A percentile compares a stretch with the other conserved stretches of the same genome.
These are phyloP conservation scores for Nowakowskiella sp. DNA, from an alignment of 192 early-diverging fungal species.

Conservation along the genomic window DNA sequence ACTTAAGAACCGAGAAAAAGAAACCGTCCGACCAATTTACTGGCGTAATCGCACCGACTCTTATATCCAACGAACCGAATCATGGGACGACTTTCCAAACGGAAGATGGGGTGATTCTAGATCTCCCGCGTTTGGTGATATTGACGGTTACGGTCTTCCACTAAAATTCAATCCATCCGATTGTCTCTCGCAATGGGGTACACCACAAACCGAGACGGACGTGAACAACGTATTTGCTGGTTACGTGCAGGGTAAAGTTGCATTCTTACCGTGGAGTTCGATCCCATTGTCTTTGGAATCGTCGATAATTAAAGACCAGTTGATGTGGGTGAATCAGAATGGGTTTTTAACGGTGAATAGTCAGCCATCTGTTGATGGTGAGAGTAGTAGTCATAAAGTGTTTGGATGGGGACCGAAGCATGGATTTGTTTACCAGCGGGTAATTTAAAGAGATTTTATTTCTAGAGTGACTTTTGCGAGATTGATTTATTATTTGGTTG, in stretches of 20 bases:
- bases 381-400: constrained; percentile 51
- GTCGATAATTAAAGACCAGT: constrained; percentile 44
- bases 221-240: constrained; percentile 57
- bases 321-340: constrained; percentile 54
- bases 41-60: constrained; percentile 78
- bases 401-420: constrained; percentile 78
- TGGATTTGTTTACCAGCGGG: constrained; percentile 63
- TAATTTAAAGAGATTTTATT: neutral
- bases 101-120: constrained; percentile 82
- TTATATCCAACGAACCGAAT: constrained; percentile 69
- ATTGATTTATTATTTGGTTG: no score
- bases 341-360: constrained; percentile 80
- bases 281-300: constrained; percentile 46
- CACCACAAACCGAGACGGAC: constrained; percentile 49
- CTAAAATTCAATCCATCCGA: constrained; percentile 52
- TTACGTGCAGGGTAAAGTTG: constrained; percentile 65
- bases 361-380: constrained; percentile 75
- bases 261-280: constrained; percentile 75
- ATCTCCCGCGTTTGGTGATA: constrained; percentile 40
- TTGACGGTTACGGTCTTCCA: constrained; percentile 57
- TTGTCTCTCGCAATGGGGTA: constrained; percentile 59
- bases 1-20: constrained; percentile 61
- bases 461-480: no score
- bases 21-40: constrained; percentile 82
- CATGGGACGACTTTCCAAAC: constrained; percentile 84